A percentile compares a stretch with the other conserved stretches of the same genome.
Conservation (phyloP, 1,284 basidiomycete species). For the Caloboletus inedulis region DNA sequence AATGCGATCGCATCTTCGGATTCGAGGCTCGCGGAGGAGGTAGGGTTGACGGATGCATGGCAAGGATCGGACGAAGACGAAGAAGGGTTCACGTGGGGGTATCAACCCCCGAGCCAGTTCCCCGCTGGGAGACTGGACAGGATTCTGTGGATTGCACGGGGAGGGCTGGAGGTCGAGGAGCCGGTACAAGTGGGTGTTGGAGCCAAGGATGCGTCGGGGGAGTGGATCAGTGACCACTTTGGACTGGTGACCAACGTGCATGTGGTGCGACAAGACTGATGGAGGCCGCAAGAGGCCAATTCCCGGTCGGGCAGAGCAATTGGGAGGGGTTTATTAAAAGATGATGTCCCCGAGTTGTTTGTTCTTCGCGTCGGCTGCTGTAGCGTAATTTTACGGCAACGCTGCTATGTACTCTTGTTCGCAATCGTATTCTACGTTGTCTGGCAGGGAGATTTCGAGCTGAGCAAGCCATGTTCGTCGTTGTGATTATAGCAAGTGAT, state of each 20-base stretch:
- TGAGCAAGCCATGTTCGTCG: not conserved
- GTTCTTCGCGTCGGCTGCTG: not conserved
- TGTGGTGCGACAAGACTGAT: conserved; percentile 28
- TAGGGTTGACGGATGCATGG: conserved; percentile 59
- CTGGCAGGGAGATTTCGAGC: not conserved
- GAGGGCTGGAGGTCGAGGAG: conserved; percentile 47
- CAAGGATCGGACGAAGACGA: conserved; percentile 37
- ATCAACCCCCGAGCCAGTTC: conserved; percentile 45
- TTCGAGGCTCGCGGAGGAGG: conserved; percentile 36
- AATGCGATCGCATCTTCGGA: conserved; percentile 56
- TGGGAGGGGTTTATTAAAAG: conserved; percentile 5
- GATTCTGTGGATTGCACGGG: conserved; percentile 51
- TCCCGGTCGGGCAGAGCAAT: not conserved
- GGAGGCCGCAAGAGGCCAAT: not conserved
- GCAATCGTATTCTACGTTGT: not conserved
- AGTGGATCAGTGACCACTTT: conserved; percentile 66
- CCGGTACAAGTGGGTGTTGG: conserved; percentile 55
- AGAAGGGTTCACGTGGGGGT: conserved; percentile 62
- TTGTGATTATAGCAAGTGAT: conserved; percentile 19
- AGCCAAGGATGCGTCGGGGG: conserved; percentile 37
- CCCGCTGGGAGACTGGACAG: conserved; percentile 60
- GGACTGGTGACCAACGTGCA: conserved; percentile 52
- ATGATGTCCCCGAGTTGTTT: not conserved
- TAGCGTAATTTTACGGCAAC: conserved; percentile 7
- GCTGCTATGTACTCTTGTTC: not conserved